These are phyloP conservation scores for Neurospora sp. DNA, from an alignment of 495 filamentous ascomycete species.

Conservation along the genomic window DNA sequence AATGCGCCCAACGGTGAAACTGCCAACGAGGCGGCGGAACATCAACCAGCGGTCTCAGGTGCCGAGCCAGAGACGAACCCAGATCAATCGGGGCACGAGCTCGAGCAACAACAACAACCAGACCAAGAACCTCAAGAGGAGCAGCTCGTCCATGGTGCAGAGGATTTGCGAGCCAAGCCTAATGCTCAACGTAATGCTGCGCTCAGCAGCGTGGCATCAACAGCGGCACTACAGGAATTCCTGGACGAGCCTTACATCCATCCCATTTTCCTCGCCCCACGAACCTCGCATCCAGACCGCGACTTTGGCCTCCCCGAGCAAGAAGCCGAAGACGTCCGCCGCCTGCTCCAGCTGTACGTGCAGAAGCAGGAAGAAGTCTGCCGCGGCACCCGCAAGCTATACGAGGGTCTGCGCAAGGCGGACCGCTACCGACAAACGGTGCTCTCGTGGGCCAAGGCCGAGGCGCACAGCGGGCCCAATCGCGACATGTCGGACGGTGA, in stretches of 20 bases:
- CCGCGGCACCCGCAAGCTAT: constrained; percentile 65
- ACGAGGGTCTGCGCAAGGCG: constrained; percentile 64
- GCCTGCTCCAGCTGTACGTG: constrained; percentile 72
- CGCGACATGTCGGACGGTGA: constrained; percentile 75
- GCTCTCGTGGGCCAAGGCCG: constrained; percentile 75
- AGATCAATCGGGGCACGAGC: neutral
- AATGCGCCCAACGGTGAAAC: neutral
- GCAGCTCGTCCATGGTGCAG: neutral
- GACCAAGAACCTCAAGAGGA: neutral
- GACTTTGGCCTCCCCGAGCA: constrained; percentile 68
- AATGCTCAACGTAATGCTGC: neutral
- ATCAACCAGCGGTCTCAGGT: neutral
- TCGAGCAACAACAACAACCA: neutral
- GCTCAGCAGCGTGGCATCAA: constrained; percentile 28
- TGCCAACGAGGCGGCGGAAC: neutral
- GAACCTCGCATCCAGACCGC: constrained; percentile 58
- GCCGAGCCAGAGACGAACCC: neutral
- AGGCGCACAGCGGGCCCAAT: constrained; percentile 70
- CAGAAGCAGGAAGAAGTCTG: constrained; percentile 95
- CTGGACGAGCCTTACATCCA: constrained; percentile 53
- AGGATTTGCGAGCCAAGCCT: neutral
- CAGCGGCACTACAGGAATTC: constrained; percentile 20
- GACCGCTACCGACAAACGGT: constrained; percentile 71
- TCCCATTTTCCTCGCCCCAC: constrained; percentile 72
- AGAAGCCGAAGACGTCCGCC: constrained; percentile 85